Evolutionary conservation across 768 basidiomycete species (phyloP), one percentile per base, ranked within the genome.

Genomic region (Scleroderma citrinum): DNA sequence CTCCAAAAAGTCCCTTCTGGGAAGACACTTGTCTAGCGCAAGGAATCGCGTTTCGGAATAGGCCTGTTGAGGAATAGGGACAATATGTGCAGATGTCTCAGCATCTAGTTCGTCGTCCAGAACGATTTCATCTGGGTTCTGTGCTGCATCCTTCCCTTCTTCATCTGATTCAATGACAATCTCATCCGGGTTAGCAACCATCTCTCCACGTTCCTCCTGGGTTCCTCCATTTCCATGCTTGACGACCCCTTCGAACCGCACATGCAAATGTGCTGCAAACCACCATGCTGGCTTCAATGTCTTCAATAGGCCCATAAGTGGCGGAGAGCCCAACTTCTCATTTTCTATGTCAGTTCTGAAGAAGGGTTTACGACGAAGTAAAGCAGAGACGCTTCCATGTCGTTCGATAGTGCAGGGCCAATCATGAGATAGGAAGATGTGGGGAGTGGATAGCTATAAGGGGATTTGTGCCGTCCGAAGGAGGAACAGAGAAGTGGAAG

Each of bases 391-490:
- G 59, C 97, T 77, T 16, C 94, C 93, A 54, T 92, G 75, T 8
- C 82, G 80, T 51, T 87, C 92, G 47, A 99, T 93, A 2, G 75
- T 75, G 36, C 80, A 76, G 0, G 96, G 96, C 96, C 95, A 99
- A 67, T 98, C 96, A 62, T 99, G 95, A 2, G 94, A 97, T 31
- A 98, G 75, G 72, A 97, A 90, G 23, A 98, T 77, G 24, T 82
- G 68, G 6, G 83, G 77, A 10, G 75, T 71, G 4, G 82, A 74
- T 32, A 87, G 72, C 87, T 76, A 49, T 49, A 24, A 12, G 44
- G 23, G 4, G 6, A 29, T 47, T 44, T n/a, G 49, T 20, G 50
- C 39, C 12, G 17, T 12, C 23, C 23, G 17, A 23, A 5, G 7
- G 2, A 10, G 30, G 49, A 21, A 11, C 26, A 36, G 37, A 39